A percentile compares a stretch with the other conserved stretches of the same genome.
Conservation (phyloP, 2,329 filamentous ascomycete species). For the Sordariomycetes sp. region DNA sequence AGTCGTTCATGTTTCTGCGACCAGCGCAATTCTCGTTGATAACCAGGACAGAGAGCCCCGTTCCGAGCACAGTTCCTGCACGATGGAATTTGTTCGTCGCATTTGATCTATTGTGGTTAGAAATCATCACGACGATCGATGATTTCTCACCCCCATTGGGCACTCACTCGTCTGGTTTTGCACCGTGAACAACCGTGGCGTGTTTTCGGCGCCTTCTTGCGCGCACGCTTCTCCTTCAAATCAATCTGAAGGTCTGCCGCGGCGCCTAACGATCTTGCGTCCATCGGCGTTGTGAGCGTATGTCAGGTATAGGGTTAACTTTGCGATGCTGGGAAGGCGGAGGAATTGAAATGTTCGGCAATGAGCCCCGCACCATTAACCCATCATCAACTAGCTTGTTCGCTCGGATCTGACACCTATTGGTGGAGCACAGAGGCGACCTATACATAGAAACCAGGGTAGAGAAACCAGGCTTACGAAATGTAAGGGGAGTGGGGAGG, state of each 20-base stretch:
- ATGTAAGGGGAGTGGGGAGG: too few species aligned
- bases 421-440: too few species aligned
- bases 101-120: neutral
- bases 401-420: too few species aligned
- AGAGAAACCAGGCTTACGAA: too few species aligned
- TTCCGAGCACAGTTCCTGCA: neutral
- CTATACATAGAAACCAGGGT: too few species aligned
- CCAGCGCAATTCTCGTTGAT: neutral
- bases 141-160: neutral
- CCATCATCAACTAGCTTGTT: too few species aligned
- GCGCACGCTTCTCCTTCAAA: neutral
- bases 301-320: too few species aligned
- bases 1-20: conserved; percentile 1
- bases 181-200: conserved; percentile 1
- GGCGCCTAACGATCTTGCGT: neutral
- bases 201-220: neutral
- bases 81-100: neutral
- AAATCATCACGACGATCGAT: too few species aligned
- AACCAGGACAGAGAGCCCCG: neutral
- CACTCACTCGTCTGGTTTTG: neutral
- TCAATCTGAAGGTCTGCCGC: too few species aligned
- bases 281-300: neutral
- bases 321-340: too few species aligned
- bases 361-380: too few species aligned
- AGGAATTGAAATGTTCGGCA: too few species aligned